These are phyloP conservation scores for Trichophyton benhamiae DNA, from an alignment of 2,329 filamentous ascomycete genomes.

Conservation along the genomic window DNA sequence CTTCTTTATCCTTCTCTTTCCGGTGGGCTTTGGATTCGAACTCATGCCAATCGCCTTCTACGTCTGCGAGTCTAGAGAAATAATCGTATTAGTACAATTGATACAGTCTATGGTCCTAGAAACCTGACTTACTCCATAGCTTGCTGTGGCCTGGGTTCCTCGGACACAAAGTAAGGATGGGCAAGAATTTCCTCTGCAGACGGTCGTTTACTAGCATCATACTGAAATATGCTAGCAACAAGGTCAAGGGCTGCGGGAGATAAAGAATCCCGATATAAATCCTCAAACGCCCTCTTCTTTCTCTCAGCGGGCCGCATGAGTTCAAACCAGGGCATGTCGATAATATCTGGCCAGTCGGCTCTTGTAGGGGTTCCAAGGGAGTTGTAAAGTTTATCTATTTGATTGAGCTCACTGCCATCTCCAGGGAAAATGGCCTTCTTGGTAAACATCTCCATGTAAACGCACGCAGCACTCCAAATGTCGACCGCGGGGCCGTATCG, in stretches of 20 bases:
- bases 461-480: conserved; percentile 94
- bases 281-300: conserved; percentile 62
- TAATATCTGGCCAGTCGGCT: conserved; percentile 73
- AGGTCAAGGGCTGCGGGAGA: conserved; percentile 74
- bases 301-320: conserved; percentile 68
- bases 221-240: conserved; percentile 71
- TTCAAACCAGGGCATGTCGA: conserved; percentile 97
- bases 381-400: conserved; percentile 93
- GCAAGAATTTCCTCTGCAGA: conserved; percentile 71
- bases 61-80: conserved; percentile 50
- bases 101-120: conserved; percentile 1
- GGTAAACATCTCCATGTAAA: conserved; percentile 93
- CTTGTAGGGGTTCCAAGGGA: conserved; percentile 78
- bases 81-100: conserved; percentile 16
- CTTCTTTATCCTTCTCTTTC: conserved; percentile 64
- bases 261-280: conserved; percentile 67
- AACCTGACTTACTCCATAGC: conserved; percentile 62
- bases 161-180: conserved; percentile 76
- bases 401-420: conserved; percentile 88
- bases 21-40: conserved; percentile 92
- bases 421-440: conserved; percentile 88
- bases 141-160: conserved; percentile 65
- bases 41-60: conserved; percentile 96
- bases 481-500: conserved; percentile 82
- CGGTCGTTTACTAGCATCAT: conserved; percentile 73